Evolutionary conservation across 495 filamentous ascomycete species (phyloP), one percentile per base, ranked within the genome.

Genomic region (Podospora pseudocomata): DNA sequence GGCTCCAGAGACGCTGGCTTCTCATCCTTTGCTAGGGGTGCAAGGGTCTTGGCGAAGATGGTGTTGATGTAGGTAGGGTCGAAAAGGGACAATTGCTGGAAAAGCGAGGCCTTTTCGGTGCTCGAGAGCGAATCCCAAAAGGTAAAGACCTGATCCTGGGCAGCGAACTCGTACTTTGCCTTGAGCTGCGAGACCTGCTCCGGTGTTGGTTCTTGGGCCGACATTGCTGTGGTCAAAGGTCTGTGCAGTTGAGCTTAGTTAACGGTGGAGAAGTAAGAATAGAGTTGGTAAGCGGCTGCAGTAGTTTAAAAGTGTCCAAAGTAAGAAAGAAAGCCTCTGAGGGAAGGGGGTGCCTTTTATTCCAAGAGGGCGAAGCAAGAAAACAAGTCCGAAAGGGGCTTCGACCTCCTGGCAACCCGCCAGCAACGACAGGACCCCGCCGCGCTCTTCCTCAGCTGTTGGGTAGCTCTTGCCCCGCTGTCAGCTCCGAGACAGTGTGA

Each of bases 111-210:
- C 80, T 97, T 92, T 70, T 97, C 93, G 56, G 82, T 75, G 20
- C 81, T 79, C 63, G 80, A 82, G 62, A 99, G 87, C 66, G 89
- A 84, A 70, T 98, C 92, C 81, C 88, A 94, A 80, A 97, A 98
- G 20, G 90, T 84, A 76, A 98, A 92, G 55, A 99, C 92, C 57
- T 99, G 95, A 53, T 88, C 91, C 81, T 99, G 95, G 20, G 84
- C 86, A 63, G 92, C 92, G 57, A 87, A 82, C 58, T 85, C 84
- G 80, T 96, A 99, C 74, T 91, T 91, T 66, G 89, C 80, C 78
- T 86, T 86, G 26, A 99, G 87, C 71, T 88, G 80, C 61, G 92
- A 83, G 70, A 96, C 80, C 74, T 96, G 87, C 70, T 90, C 86
- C 39, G 86, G 75, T 6, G 89, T 87, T 64, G 94, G 94, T 74